A percentile compares a stretch with the other conserved stretches of the same genome.
Evolutionary conservation across 768 basidiomycete genomes (phyloP).

Genomic region (Macrolepiota albuminosa): DNA sequence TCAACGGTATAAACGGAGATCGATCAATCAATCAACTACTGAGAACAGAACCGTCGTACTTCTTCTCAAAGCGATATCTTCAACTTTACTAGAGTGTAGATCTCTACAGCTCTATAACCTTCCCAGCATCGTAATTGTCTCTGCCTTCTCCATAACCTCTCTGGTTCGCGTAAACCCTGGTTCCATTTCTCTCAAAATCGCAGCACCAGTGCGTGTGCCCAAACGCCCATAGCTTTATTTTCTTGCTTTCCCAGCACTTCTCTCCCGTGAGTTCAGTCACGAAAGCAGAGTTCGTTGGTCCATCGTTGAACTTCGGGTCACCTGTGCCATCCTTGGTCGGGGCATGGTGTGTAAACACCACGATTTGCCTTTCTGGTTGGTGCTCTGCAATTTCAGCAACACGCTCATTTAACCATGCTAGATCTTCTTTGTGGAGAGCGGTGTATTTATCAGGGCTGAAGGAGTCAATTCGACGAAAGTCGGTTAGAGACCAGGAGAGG

Average conservation of each 20-base stretch:
- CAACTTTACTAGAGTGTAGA: neutral
- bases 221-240: conserved; percentile 31
- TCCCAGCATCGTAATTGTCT: neutral
- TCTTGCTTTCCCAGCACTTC: conserved; percentile 21
- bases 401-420: conserved; percentile 26
- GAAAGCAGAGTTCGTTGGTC: conserved; percentile 24
- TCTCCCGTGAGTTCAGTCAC: conserved; percentile 25
- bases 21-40: no score
- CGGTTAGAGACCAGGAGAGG: conserved; percentile 23
- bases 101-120: conserved; percentile 1
- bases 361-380: conserved; percentile 24
- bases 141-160: conserved; percentile 18
- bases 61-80: neutral
- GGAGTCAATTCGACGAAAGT: conserved; percentile 27
- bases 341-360: conserved; percentile 37
- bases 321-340: conserved; percentile 30
- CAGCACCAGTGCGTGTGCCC: conserved; percentile 38
- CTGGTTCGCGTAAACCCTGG: conserved; percentile 32
- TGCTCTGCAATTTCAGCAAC: conserved; percentile 20
- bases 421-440: conserved; percentile 22
- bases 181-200: conserved; percentile 27
- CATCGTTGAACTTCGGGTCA: conserved; percentile 24
- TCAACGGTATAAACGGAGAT: no score
- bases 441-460: conserved; percentile 14
- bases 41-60: no score